Percentiles rank a stretch among this genome's conserved stretches.
Evolutionary conservation across 345 rosid species (phyloP).

Genomic region (Nephelium lappaceum): DNA sequence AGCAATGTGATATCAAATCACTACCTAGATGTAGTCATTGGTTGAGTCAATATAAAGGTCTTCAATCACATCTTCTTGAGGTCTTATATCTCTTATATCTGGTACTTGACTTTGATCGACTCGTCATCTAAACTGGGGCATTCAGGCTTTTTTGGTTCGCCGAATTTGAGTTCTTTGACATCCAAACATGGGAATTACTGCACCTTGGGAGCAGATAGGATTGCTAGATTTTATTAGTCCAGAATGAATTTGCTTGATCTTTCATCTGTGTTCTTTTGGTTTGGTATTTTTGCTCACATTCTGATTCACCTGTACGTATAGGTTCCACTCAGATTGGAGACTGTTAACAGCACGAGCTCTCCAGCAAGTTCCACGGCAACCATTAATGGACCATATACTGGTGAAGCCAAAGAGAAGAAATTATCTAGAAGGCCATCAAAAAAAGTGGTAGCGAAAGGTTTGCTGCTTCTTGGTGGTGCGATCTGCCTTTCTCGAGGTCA

Average conservation of each 20-base stretch:
- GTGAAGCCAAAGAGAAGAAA: conserved; percentile 41
- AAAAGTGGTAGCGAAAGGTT: conserved; percentile 63
- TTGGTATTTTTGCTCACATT: conserved; percentile 9
- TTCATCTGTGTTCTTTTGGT: not conserved
- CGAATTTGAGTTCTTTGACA: not conserved
- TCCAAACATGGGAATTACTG: not conserved
- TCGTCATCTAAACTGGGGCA: not conserved
- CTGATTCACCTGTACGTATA: conserved; percentile 20
- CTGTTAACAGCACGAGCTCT: conserved; percentile 12
- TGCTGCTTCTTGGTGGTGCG: conserved; percentile 73
- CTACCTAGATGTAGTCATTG: not conserved
- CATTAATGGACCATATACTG: conserved; percentile 21
- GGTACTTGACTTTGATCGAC: not conserved
- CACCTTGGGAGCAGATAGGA: not conserved
- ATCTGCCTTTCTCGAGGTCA: conserved; percentile 77
- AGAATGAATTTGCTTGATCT: not conserved
- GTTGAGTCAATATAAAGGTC: not conserved
- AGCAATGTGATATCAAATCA: not conserved
- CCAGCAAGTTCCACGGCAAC: conserved; percentile 23
- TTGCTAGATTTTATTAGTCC: not conserved
- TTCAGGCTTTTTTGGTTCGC: not conserved
- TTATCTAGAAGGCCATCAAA: conserved; percentile 59
- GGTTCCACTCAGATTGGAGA: conserved; percentile 69
- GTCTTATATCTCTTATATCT: not conserved
- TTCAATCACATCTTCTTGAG: not conserved